Conservation (phyloP, 345 rosid genomes). For the Geranium brycei region DNA sequence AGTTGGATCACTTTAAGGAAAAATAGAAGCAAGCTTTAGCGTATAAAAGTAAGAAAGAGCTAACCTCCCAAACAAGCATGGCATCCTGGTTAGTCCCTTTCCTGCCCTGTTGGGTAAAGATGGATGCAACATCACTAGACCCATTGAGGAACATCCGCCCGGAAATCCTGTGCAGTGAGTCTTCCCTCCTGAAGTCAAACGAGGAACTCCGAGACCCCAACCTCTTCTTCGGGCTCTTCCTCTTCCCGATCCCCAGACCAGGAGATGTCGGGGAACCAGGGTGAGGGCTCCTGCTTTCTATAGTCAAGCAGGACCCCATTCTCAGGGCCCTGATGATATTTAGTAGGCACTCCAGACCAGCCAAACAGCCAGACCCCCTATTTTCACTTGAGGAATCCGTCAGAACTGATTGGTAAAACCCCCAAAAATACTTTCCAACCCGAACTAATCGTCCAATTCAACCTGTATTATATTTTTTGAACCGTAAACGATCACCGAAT, state of each 20-base stretch:
- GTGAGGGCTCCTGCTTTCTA: constrained; percentile 79
- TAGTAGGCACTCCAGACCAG: constrained; percentile 93
- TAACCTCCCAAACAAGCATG: constrained; percentile 98
- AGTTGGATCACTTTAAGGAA: no score
- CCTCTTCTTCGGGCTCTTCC: constrained; percentile 48
- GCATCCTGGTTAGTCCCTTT: constrained; percentile 98
- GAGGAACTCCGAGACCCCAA: constrained; percentile 22
- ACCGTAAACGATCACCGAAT: no score
- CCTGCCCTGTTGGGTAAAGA: constrained; percentile 88
- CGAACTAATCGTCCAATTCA: no score
- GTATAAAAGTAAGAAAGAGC: constrained; percentile 11
- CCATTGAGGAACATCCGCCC: constrained; percentile 81
- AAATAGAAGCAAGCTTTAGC: not conserved
- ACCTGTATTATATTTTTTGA: no score
- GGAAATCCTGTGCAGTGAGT: constrained; percentile 54
- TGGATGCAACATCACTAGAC: constrained; percentile 63
- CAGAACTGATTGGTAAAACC: constrained; percentile 13
- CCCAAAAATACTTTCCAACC: not conserved
- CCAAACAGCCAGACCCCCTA: constrained; percentile 43
- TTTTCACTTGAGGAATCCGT: constrained; percentile 57
- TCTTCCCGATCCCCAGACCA: constrained; percentile 42
- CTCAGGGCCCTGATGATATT: constrained; percentile 94
- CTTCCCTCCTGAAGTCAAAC: constrained; percentile 53
- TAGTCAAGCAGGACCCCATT: constrained; percentile 99
- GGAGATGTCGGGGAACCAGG: constrained; percentile 83